A percentile compares a stretch with the other conserved stretches of the same genome.
Evolutionary conservation across 257 asterid genomes (phyloP).

Genomic region (Solanum medicagineum): DNA sequence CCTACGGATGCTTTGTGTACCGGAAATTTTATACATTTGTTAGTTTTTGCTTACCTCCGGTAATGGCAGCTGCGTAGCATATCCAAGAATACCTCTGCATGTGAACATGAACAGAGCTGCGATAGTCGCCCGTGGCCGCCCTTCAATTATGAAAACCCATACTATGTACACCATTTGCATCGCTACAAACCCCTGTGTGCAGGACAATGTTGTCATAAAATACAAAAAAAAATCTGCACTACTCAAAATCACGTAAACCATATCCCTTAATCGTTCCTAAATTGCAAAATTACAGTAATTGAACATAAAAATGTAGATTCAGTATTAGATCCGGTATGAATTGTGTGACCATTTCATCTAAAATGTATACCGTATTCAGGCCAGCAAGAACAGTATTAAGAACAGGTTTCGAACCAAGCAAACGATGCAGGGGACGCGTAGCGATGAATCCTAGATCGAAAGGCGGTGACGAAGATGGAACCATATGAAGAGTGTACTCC

Average conservation of each 20-base stretch:
- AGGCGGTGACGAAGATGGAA: constrained; percentile 44
- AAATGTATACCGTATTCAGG: constrained; percentile 46
- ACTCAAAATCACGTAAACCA: too few relatives aligned
- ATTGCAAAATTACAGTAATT: too few relatives aligned
- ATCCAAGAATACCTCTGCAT: constrained; percentile 85
- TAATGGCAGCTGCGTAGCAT: constrained; percentile 79
- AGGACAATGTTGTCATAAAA: too few relatives aligned
- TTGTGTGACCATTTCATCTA: not conserved
- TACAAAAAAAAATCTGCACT: too few relatives aligned
- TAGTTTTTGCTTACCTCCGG: constrained; percentile 43
- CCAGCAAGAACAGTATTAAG: constrained; percentile 55
- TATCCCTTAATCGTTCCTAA: too few relatives aligned
- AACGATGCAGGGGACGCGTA: constrained; percentile 37
- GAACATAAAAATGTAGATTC: not conserved
- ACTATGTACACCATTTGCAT: constrained; percentile 74
- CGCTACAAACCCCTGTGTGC: constrained; percentile 52
- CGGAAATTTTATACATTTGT: not conserved
- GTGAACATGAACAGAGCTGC: constrained; percentile 92
- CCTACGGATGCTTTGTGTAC: not conserved
- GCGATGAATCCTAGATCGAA: constrained; percentile 61
- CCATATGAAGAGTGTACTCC: constrained; percentile 55
- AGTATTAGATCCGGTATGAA: not conserved
- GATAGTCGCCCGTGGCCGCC: constrained; percentile 70
- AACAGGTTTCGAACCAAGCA: constrained; percentile 42
- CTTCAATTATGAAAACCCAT: constrained; percentile 81